Base-by-base conservation (phyloP, 2,329 filamentous ascomycete species). In the Fusarium anthophilum region DNA sequence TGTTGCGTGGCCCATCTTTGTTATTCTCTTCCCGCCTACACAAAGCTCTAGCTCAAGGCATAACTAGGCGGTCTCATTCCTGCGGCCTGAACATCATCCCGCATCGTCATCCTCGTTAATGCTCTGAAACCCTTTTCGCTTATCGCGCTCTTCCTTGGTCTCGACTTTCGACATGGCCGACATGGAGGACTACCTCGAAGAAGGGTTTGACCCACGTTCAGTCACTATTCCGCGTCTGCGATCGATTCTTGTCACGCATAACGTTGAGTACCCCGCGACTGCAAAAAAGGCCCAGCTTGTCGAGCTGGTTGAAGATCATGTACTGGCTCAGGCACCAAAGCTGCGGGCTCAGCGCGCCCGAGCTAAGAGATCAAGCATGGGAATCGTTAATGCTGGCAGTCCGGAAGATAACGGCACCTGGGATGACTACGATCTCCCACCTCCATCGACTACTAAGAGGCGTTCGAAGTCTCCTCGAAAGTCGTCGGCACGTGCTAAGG, bases 281-380 rank as follows among this genome's bases (percentile, higher is more conserved):
- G 95, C 96, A 18, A 99, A 98, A 85, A 99, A 99, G 85, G 86
- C 91, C 0, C 92, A 97, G 80, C 90, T 99, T 28, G 88, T 99
- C 69, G 91, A 93, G 13, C 90, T 98, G 53, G 95, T 99, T 83
- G 91, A 92, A 79, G 87, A 93, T 38, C 86, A 96, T 72, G 89
- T 99, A 35, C 84, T 94, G 9, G 93, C 96, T 0, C 92, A 96
- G 77, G 92, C 94, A 5, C 89, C 90, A 75, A 93, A 92, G 82
- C 89, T 98, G 30, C 87, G 97, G 38, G 89, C 90, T 18, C 91
- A 92, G 59, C 91, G 93, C 77, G 91, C 93, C 47, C 90, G 91
- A 66, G 95, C 95, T 20, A 95, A 95, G 85, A 91, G 96, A 69
- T 95, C 94, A 5, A 96, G 95, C 81, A 91, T 89, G 81, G 96